Percentiles rank a stretch among this genome's conserved stretches.
phyloP scores from a whole-genome alignment of 129 eudicot genomes.

The Oenanthe sinensis region DNA sequence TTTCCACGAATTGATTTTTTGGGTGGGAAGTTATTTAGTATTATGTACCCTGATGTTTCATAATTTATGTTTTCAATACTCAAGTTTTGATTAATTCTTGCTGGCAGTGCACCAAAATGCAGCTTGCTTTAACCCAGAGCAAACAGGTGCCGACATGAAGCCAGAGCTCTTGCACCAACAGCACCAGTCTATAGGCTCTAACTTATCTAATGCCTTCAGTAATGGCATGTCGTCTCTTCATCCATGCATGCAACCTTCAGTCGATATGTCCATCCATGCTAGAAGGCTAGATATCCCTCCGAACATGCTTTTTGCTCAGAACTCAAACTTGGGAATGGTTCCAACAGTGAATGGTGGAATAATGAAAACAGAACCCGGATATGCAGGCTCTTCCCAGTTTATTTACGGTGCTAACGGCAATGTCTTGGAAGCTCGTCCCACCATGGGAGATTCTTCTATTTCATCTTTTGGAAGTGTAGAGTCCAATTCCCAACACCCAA shows the following conservation, averaged over 20 bases:
- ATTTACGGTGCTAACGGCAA: conserved; percentile 35
- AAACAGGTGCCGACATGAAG: conserved; percentile 30
- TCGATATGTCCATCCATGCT: conserved; percentile 32
- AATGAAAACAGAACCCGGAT: conserved; percentile 50
- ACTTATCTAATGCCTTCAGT: conserved; percentile 26
- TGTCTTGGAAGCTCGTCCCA: conserved; percentile 32
- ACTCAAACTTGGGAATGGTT: conserved; percentile 52
- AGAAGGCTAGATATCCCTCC: conserved; percentile 36
- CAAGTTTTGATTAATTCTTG: conserved; percentile 2
- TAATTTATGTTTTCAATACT: background rate
- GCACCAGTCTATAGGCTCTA: conserved; percentile 30
- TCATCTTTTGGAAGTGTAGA: conserved; percentile 49
- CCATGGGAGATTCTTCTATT: conserved; percentile 37
- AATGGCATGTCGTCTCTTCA: conserved; percentile 50
- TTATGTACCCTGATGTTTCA: background rate
- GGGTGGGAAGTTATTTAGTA: background rate
- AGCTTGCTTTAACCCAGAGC: conserved; percentile 34
- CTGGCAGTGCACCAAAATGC: conserved; percentile 51
- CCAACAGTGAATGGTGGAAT: conserved; percentile 48
- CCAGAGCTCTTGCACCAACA: conserved; percentile 37
- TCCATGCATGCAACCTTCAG: conserved; percentile 38
- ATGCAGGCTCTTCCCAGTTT: conserved; percentile 30
- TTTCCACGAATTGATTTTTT: background rate
- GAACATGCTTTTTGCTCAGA: conserved; percentile 42
- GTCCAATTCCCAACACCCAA: conserved; percentile 35